phyloP scores from a whole-genome alignment of 1,284 basidiomycete genomes.

The Thecaphora frezii region DNA sequence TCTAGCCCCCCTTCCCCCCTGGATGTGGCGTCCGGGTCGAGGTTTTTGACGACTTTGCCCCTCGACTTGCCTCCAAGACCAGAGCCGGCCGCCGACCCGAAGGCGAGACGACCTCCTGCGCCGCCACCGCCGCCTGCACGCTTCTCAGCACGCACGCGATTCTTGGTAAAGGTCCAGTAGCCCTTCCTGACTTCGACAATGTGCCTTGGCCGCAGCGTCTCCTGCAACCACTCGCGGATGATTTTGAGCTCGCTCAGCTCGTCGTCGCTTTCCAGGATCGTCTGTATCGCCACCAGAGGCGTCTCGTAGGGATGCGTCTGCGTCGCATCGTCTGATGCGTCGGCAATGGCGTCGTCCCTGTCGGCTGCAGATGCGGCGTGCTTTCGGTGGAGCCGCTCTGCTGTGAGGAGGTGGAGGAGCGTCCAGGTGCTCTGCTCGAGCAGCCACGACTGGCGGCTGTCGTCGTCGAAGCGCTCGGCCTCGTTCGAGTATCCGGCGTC shows the following conservation, averaged over 20 bases:
- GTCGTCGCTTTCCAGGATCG: slow-evolving; percentile 38
- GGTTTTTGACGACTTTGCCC: slow-evolving; percentile 39
- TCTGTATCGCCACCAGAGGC: slow-evolving; percentile 51
- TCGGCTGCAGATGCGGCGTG: slow-evolving; percentile 30
- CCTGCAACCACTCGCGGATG: slow-evolving; percentile 55
- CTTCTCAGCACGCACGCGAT: slow-evolving; percentile 47
- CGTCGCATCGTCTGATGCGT: slow-evolving; percentile 2
- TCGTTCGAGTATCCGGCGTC: slow-evolving; percentile 22
- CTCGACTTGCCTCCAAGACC: slow-evolving; percentile 34
- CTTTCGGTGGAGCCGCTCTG: slow-evolving; percentile 37
- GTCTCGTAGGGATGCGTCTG: slow-evolving; percentile 45
- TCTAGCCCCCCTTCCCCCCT: slow-evolving; percentile 46
- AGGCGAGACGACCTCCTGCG: slow-evolving; percentile 17
- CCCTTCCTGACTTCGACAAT: slow-evolving; percentile 56
- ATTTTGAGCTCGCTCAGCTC: slow-evolving; percentile 53
- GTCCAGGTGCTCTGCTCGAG: slow-evolving; percentile 50
- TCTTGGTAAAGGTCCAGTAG: slow-evolving; percentile 56
- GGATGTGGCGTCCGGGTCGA: slow-evolving; percentile 53
- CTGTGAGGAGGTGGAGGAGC: slow-evolving; percentile 38
- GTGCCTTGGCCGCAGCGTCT: slow-evolving; percentile 40
- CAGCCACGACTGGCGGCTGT: slow-evolving; percentile 34
- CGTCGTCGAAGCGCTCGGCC: slow-evolving; percentile 23
- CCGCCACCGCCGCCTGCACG: slow-evolving; percentile 26
- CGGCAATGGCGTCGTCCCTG: slow-evolving; percentile 22
- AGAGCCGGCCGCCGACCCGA: slow-evolving; percentile 26